Evolutionary conservation across 129 eudicot species (phyloP), one percentile per base, ranked within the genome.

Genomic region (Heracleum sosnowskyi): DNA sequence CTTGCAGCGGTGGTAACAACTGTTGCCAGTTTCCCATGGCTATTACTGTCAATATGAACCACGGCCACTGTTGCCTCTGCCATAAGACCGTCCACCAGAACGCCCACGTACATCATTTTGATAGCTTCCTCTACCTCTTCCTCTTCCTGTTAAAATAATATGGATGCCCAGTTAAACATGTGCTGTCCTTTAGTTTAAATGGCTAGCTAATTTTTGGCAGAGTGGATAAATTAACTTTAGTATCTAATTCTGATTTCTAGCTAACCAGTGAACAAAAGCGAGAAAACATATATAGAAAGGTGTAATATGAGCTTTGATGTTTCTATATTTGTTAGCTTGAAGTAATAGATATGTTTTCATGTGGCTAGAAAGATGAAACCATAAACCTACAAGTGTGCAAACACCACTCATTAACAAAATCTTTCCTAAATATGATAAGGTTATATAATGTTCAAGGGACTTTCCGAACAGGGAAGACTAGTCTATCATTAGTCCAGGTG

Each of bases 111-210:
- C 69, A 34, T 84, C 89, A 15, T 75, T 81, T 75, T 20, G 87
- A 64, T 84, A 86, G 69, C 84, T 81, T 53, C 98, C 90, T 77
- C 95, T 86, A 47, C 98, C 90, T 82, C 97, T 86, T 64, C 93
- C 98, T 62, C 93, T 73, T 84, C 98, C 98, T 91, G 88, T 73
- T 78, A 80, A 81, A 53, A 45, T 26, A 39, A 82, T 60, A 46
- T 45, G 66, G 75, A 37, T 72, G 77, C n/a, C 37, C 24, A 53
- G 37, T 74, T 47, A 60, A 15, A 42, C 24, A 31, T 10, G 2
- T 29, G 9, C 8, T 29, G 31, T 53, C n/a, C 18, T 62, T 7
- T n/a, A 7, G 12, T n/a, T 28, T 62, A 60, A 57, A 57, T 57
- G 28, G 66, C 12, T 24, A 24, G n/a, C 69, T 35, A 28, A 63